A percentile compares a stretch with the other conserved stretches of the same genome.
phyloP scores from a whole-genome alignment of 257 asterid genomes.

The Salvia splendens region DNA sequence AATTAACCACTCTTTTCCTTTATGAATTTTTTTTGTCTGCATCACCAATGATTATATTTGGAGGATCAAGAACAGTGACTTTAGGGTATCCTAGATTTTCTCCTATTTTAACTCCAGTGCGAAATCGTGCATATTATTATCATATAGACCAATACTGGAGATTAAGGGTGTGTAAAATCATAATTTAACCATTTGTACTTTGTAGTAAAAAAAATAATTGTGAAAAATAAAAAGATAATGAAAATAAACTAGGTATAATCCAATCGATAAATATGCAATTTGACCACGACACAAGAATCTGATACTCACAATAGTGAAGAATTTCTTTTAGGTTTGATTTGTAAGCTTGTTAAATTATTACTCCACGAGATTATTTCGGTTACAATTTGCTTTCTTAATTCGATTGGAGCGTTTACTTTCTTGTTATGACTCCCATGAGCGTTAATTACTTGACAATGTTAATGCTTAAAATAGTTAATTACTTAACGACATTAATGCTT shows the following conservation, averaged over 20 bases:
- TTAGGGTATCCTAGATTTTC: not conserved
- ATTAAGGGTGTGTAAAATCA: not conserved
- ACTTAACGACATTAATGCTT: no score
- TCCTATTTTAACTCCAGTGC: not conserved
- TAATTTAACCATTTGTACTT: no score
- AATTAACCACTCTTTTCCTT: not conserved
- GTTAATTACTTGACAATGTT: not conserved
- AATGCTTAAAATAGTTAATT: not conserved
- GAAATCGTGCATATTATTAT: not conserved
- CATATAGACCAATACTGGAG: not conserved
- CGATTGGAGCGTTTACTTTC: constrained; percentile 16
- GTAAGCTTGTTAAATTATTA: not conserved
- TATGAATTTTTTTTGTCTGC: not conserved
- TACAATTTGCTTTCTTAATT: not conserved
- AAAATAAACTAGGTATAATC: not conserved
- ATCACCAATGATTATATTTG: not conserved
- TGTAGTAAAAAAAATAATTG: not conserved
- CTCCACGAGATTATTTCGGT: not conserved
- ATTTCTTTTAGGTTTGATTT: not conserved
- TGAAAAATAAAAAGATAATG: not conserved
- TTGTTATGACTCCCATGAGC: not conserved
- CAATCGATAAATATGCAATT: not conserved
- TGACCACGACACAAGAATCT: not conserved
- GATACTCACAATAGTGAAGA: not conserved
- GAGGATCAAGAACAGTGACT: not conserved